These are phyloP conservation scores for Helotiales sp. DNA, from an alignment of 2,329 filamentous ascomycete genomes.

Conservation along the genomic window DNA sequence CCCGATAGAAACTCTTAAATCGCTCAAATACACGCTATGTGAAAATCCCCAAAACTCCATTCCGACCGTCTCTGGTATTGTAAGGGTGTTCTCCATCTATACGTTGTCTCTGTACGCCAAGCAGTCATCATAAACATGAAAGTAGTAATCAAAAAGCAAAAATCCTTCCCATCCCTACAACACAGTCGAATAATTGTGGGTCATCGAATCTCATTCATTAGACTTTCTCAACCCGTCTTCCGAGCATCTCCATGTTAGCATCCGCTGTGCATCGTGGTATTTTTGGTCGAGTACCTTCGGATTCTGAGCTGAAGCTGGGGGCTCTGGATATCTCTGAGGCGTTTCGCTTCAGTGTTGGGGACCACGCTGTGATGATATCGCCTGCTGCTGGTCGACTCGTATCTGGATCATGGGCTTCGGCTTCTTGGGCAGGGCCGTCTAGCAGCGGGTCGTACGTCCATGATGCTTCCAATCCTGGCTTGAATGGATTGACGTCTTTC, in stretches of 20 bases:
- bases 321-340: constrained; percentile 58
- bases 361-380: constrained; percentile 47
- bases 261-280: constrained; percentile 34
- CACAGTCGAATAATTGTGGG: constrained; percentile 23
- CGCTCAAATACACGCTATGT: not conserved
- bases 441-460: constrained; percentile 59
- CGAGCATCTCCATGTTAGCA: constrained; percentile 35
- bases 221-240: constrained; percentile 39
- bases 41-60: constrained; percentile 12
- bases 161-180: constrained; percentile 14
- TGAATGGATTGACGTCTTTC: constrained; percentile 52
- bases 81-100: constrained; percentile 8
- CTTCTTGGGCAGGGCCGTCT: constrained; percentile 48
- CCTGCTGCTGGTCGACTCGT: constrained; percentile 49
- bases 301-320: constrained; percentile 51
- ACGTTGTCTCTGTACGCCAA: constrained; percentile 16
- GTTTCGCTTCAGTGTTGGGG: constrained; percentile 52
- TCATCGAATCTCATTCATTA: constrained; percentile 21
- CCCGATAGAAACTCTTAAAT: not conserved
- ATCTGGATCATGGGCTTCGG: constrained; percentile 12
- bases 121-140: not conserved
- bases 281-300: constrained; percentile 37
- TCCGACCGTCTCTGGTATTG: constrained; percentile 9
- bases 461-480: constrained; percentile 58
- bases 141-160: not conserved